Conservation (phyloP, 1,284 basidiomycete species). For the Paramarasmius palmivorus region DNA sequence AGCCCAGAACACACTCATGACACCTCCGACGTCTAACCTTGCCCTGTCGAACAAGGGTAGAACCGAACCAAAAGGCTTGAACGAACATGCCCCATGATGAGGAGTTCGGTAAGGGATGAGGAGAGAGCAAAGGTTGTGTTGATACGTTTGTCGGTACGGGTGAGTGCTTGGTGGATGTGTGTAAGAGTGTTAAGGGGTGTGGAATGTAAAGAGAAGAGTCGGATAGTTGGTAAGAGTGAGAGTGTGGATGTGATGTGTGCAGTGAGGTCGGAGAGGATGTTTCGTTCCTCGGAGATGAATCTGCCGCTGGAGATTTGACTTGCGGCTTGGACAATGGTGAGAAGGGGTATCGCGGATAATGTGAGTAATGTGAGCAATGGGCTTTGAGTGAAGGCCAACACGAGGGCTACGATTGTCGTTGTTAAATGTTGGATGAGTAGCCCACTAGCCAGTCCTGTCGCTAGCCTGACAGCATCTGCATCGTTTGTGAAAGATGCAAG, state of each 20-base stretch:
- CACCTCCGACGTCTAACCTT: conserved; percentile 69
- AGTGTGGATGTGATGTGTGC: conserved; percentile 81
- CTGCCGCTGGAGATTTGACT: conserved; percentile 74
- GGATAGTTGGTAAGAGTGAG: conserved; percentile 86
- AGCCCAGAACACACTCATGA: conserved; percentile 97
- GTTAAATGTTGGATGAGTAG: conserved; percentile 80
- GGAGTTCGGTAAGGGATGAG: conserved; percentile 71
- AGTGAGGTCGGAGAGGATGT: conserved; percentile 69
- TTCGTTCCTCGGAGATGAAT: conserved; percentile 68
- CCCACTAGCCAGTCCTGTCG: conserved; percentile 78
- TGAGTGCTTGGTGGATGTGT: conserved; percentile 46
- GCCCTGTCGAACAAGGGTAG: conserved; percentile 79
- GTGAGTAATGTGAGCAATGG: conserved; percentile 90
- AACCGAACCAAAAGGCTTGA: conserved; percentile 95
- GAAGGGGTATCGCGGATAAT: conserved; percentile 85
- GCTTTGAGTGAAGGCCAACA: conserved; percentile 80
- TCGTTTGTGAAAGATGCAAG: conserved; percentile 56
- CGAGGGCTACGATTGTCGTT: conserved; percentile 78
- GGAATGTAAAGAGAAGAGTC: conserved; percentile 82
- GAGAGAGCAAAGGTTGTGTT: conserved; percentile 79
- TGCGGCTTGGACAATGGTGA: conserved; percentile 73
- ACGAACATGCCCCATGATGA: conserved; percentile 93
- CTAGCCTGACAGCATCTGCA: conserved; percentile 90
- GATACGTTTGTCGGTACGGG: conserved; percentile 52
- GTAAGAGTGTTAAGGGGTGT: conserved; percentile 59